These are phyloP conservation scores for Verticillium alfalfae DNA, from an alignment of 2,329 filamentous ascomycete genomes.

Conservation along the genomic window DNA sequence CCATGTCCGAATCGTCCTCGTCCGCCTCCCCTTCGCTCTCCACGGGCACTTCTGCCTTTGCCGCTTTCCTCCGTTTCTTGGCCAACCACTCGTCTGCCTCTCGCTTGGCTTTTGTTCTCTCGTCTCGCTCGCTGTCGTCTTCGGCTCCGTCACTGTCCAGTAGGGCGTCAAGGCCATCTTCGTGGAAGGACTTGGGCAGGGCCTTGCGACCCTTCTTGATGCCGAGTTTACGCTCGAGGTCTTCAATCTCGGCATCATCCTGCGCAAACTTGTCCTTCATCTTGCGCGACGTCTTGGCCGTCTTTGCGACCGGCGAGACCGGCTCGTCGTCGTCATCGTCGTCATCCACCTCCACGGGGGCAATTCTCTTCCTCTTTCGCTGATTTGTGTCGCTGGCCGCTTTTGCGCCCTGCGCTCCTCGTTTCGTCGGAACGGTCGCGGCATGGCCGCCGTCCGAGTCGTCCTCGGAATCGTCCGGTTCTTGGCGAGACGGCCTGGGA, in stretches of 20 bases:
- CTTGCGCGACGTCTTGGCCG: conserved; percentile 42
- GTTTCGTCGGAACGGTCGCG: conserved; percentile 2
- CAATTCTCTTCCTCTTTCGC: conserved; percentile 7
- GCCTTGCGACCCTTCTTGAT: conserved; percentile 71
- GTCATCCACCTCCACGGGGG: conserved; percentile 7
- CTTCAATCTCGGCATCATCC: conserved; percentile 85
- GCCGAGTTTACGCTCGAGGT: conserved; percentile 81
- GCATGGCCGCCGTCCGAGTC: conserved; percentile 8
- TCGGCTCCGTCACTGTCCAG: conserved; percentile 52
- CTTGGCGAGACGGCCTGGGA: conserved; percentile 9
- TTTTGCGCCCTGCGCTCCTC: not conserved
- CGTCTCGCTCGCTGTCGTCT: conserved; percentile 26
- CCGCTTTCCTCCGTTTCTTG: conserved; percentile 47
- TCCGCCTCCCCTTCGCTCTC: conserved; percentile 19
- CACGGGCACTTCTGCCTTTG: conserved; percentile 14
- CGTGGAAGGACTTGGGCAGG: conserved; percentile 65
- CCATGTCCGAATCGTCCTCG: conserved; percentile 16
- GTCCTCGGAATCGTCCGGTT: conserved; percentile 17
- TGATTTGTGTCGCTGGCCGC: not conserved
- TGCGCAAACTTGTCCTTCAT: conserved; percentile 52
- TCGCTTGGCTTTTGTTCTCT: conserved; percentile 44
- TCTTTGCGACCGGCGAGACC: conserved; percentile 13
- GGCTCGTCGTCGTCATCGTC: conserved; percentile 12
- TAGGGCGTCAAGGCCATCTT: conserved; percentile 78
- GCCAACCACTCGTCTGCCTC: conserved; percentile 58